A percentile compares a stretch with the other conserved stretches of the same genome.
These are phyloP conservation scores for Trichoderma aggressivum DNA, from an alignment of 2,329 filamentous ascomycete genomes.

Conservation along the genomic window DNA sequence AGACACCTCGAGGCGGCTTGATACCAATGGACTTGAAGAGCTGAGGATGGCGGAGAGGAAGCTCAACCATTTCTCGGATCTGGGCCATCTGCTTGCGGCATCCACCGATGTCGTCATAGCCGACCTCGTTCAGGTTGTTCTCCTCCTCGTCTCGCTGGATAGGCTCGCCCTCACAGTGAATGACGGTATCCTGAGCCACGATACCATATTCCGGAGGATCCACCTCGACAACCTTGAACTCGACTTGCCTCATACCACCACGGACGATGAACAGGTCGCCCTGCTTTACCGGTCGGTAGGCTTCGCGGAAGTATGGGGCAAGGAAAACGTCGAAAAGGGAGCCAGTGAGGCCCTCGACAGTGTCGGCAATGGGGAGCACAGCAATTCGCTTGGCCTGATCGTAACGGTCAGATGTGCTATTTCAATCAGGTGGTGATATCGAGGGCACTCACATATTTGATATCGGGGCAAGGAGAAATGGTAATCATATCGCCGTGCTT, in stretches of 20 bases:
- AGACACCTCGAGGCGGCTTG: conserved; percentile 96
- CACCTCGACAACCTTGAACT: conserved; percentile 99
- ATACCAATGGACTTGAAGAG: conserved; percentile 99
- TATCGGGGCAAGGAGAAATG: conserved; percentile 95
- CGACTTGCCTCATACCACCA: conserved; percentile 97
- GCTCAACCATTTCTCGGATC: conserved; percentile 96
- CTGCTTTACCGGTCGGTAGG: conserved; percentile 94
- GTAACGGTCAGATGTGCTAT: background rate
- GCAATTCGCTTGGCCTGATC: conserved; percentile 93
- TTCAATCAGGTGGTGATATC: background rate
- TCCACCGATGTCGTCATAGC: conserved; percentile 98
- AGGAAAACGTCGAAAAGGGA: conserved; percentile 99
- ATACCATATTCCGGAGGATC: conserved; percentile 98
- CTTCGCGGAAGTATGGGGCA: conserved; percentile 98
- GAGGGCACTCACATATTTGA: conserved; percentile 91
- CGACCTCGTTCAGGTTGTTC: conserved; percentile 98
- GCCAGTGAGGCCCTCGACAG: conserved; percentile 94
- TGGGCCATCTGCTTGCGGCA: conserved; percentile 99
- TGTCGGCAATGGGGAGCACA: conserved; percentile 96
- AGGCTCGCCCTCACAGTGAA: conserved; percentile 83
- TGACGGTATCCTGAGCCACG: conserved; percentile 96
- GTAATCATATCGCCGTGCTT: conserved; percentile 98
- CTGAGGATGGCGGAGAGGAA: conserved; percentile 93
- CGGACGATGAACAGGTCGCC: conserved; percentile 96
- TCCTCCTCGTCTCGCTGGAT: conserved; percentile 99